phyloP scores from a whole-genome alignment of 2,329 filamentous ascomycete genomes.

The Aspergillus thermomutatus region DNA sequence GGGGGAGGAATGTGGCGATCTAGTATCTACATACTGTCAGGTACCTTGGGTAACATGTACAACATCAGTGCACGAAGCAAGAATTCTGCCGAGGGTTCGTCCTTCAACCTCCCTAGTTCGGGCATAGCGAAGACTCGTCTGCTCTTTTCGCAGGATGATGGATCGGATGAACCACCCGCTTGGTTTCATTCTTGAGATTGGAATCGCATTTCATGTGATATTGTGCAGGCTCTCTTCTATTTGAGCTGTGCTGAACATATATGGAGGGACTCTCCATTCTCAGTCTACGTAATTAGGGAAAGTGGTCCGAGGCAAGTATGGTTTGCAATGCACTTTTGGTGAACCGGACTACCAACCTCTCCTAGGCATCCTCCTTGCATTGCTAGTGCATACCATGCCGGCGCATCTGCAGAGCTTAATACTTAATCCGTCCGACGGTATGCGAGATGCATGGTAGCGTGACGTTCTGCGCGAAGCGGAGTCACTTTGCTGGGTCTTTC shows the following conservation, averaged over 20 bases:
- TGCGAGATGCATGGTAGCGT: slow-evolving; percentile 5
- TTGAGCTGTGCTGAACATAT: background rate
- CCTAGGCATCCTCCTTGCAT: slow-evolving; percentile 10
- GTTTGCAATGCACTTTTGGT: too few relatives aligned
- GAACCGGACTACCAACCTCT: background rate
- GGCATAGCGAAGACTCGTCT: background rate
- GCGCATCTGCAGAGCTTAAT: slow-evolving; percentile 11
- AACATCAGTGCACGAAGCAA: background rate
- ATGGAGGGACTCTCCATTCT: background rate
- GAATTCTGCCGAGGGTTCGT: background rate
- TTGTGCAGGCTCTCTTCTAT: background rate
- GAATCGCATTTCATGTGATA: background rate
- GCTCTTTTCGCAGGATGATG: background rate
- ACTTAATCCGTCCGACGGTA: slow-evolving; percentile 14
- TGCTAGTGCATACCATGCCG: slow-evolving; percentile 14
- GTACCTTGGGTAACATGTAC: background rate
- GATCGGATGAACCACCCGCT: background rate
- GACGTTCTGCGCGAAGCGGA: background rate
- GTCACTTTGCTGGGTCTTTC: background rate
- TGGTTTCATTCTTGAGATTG: too few relatives aligned
- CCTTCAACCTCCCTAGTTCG: background rate
- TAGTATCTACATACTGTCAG: background rate
- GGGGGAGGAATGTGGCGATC: background rate
- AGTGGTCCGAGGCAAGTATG: background rate
- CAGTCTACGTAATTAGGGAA: background rate